These are phyloP conservation scores for Aspergillus proliferans DNA, from an alignment of 2,329 filamentous ascomycete species.

Conservation along the genomic window DNA sequence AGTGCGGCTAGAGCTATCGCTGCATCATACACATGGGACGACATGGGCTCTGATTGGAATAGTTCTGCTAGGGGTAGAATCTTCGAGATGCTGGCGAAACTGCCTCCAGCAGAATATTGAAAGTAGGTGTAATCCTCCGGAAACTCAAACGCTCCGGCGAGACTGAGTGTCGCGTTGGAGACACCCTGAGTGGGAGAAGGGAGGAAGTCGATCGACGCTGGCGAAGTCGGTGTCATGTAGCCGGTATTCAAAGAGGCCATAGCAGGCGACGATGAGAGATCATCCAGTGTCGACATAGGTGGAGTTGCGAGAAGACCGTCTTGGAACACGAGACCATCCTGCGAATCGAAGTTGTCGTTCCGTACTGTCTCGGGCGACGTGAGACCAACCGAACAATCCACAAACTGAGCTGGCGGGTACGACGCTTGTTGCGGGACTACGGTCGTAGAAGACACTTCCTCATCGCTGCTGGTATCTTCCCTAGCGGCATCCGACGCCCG, in stretches of 20 bases:
- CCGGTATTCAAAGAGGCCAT: background rate
- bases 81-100: slow-evolving; percentile 4
- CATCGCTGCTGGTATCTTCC: background rate
- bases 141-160: slow-evolving; percentile 7
- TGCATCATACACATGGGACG: slow-evolving; percentile 8
- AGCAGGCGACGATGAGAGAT: background rate
- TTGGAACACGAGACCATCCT: background rate
- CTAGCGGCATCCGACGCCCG: background rate
- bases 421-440: background rate
- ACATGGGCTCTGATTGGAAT: slow-evolving; percentile 7
- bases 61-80: slow-evolving; percentile 7
- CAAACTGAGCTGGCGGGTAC: background rate
- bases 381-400: background rate
- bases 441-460: background rate
- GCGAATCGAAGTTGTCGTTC: background rate
- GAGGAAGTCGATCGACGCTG: background rate
- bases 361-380: background rate
- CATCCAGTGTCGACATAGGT: background rate
- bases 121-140: slow-evolving; percentile 9
- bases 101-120: slow-evolving; percentile 5
- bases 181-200: slow-evolving; percentile 1
- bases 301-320: background rate
- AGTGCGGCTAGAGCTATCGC: slow-evolving; percentile 7
- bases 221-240: slow-evolving; percentile 3
- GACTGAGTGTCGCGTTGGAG: slow-evolving; percentile 3